Evolutionary conservation across 2,329 filamentous ascomycete species (phyloP), one percentile per base, ranked within the genome.

Genomic region (Phaeosphaeria sp.): DNA sequence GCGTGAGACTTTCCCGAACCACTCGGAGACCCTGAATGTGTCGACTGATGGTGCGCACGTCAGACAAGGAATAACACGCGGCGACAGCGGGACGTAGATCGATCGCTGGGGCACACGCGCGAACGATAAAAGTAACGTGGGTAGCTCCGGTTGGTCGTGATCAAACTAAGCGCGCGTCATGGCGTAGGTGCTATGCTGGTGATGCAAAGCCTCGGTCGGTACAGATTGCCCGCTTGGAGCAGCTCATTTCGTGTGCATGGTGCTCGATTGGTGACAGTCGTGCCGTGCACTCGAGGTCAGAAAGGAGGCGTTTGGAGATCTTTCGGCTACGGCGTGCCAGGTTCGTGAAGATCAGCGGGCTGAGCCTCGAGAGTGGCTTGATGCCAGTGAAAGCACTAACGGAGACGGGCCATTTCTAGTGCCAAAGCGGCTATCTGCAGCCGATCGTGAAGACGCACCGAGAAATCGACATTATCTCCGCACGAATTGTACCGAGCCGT

Each of bases 321-420:
- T 53, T 47, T 43, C 30, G 51, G 51, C 51, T 40, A 30, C 42
- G 43, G 7, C 15, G 18, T 22, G 51, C 51, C 51, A 53, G 46
- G 44, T 47, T 8, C 15, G 3, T 25, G 43, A 17, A 40, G 44
- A 33, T 30, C 20, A 44, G 18, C 43, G 6, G 11, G 30, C 30
- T 36, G 30, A 36, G 30, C 30, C 30, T 7, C 30, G 30, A 36
- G 8, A 13, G 30, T 36, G 30, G 30, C 30, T 36, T 36, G 8
- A 13, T 36, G 11, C 30, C 30, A 36, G 30, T 36, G 30, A 36
- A 36, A 13, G 30, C 30, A 36, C 30, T 36, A 36, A 36, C 30
- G 30, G 30, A 13, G 30, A 13, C 30, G 30, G 30, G 30, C 15
- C 30, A 13, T 3, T 36, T 36, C 11, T 36, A 36, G 30, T 36